Evolutionary conservation across 2,329 filamentous ascomycete species (phyloP), one percentile per base, ranked within the genome.

Genomic region (Colletotrichum australisinense): DNA sequence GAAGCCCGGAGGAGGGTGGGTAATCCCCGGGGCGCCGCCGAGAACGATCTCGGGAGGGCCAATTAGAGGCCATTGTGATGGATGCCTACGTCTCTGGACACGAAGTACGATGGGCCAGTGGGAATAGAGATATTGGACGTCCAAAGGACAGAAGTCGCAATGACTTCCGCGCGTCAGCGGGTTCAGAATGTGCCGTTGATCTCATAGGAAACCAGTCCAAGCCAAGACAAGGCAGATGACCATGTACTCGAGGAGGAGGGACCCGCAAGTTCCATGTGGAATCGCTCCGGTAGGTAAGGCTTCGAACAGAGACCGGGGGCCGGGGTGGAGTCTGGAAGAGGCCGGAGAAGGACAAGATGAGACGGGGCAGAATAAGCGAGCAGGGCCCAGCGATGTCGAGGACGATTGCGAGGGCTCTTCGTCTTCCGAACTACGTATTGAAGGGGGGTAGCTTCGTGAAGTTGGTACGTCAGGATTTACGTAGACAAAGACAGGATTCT

Each of bases 91-190:
- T 63, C 42, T 24, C 58, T 16, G 59, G 38, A 74, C 53, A 60
- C 73, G 73, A 74, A 62, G 74, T 75, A 74, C 73, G 66, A 75
- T 46, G 24, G 28, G 22, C 58, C 42, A 58, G 26, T 30, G 58
- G 16, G 24, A 26, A 57, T 26, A 64, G 6, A 32, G 32, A 26
- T 63, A 42, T 30, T 26, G 16, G 52, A 46, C 24, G 24, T 46
- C 22, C 6, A 19, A 22, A 24, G 42, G 42, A n/a, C 19, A 30
- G 46, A 26, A 49, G 46, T 38, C 46, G n/a, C n/a, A 55, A 64
- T 35, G 46, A 64, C 62, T 64, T 55, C 49, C 46, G n/a, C 46
- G 62, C 62, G 62, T 64, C 62, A 64, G 62, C 62, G 8, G 63
- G 22, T n/a, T 28, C n/a, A 46, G 28, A 65, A n/a, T 53, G 16